Conservation (phyloP, 2,329 filamentous ascomycete species). For the Arthrobotrys iridis region DNA sequence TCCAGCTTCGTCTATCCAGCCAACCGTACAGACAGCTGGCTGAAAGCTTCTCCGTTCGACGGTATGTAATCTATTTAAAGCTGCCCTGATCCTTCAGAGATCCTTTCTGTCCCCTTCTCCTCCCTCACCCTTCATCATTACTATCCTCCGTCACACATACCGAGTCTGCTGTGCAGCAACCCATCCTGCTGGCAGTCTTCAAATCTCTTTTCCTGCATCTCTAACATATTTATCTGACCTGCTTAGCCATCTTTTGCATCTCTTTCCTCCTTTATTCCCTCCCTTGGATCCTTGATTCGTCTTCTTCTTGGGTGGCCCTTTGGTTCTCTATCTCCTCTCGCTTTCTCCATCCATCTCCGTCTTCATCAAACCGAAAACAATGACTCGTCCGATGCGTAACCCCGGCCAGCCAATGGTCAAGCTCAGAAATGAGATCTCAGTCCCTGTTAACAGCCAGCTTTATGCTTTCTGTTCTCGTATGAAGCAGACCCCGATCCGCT, state of each 20-base stretch:
- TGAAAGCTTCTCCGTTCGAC: background rate
- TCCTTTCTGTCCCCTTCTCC: background rate
- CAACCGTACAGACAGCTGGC: background rate
- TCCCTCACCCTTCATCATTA: constrained; percentile 1
- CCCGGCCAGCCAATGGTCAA: background rate
- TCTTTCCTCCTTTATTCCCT: background rate
- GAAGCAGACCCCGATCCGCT: constrained; percentile 50
- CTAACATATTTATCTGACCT: background rate
- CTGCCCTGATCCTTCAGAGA: background rate
- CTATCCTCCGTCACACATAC: background rate
- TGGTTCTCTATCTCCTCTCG: background rate
- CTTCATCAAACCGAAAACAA: background rate
- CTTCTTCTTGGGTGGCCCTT: background rate
- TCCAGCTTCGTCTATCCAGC: background rate
- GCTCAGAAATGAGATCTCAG: constrained; percentile 17
- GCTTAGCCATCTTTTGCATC: background rate
- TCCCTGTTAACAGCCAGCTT: constrained; percentile 35
- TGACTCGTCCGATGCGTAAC: constrained; percentile 32
- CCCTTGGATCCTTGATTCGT: background rate
- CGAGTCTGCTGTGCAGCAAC: constrained; percentile 8
- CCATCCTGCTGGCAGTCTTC: constrained; percentile 2
- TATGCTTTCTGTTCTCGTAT: constrained; percentile 42
- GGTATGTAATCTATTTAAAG: constrained; percentile 30
- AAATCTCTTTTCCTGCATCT: constrained; percentile 4
- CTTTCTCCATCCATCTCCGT: background rate